Base-by-base conservation (phyloP, 805 yeast species). In the Candida lessepsii region DNA sequence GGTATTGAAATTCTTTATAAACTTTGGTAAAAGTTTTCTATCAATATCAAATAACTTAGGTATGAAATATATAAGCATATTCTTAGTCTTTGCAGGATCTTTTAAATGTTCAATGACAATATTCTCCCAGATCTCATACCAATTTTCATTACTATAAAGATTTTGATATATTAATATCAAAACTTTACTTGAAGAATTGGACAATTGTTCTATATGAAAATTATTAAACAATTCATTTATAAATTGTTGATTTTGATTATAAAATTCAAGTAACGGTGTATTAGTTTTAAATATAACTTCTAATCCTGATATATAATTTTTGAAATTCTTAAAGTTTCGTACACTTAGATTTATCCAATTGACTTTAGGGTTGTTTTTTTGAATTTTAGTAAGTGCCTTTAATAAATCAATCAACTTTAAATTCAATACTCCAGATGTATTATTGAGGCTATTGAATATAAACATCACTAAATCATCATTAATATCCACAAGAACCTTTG, bases 181-280 rank as follows among this genome's bases (percentile, higher is more conserved):
- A 13, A 81, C 69, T 51, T 78, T 83, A n/a, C 85, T 81, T 14
- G 80, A 69, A 2, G 83, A 74, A 44, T 79, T 84, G 0, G 93
- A 82, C 40, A 87, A 56, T 0, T 87, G 75, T 48, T 76, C 79
- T 1, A 80, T 69, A 66, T 61, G 63, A 84, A 79, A 13, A 70
- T 58, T 2, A 61, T 50, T 10, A 84, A 53, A n/a, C 84, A 71
- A 8, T 61, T 61, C 2, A 48, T 15, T 10, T 6, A 42, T 27
- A 70, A 13, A 75, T 6, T 17, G 14, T 3, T 4, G 14, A 21
- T 38, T 11, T 11, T 9, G 5, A 13, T 24, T 5, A 21, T 24
- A 26, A 15, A 17, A 13, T 5, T 7, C 9, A 7, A 7, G 7
- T 38, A 24, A 16, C 11, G 4, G 3, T 13, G n/a, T 17, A 16